phyloP scores from a whole-genome alignment of 192 early-diverging fungal species.

The Lunasporangiospora selenospora region DNA sequence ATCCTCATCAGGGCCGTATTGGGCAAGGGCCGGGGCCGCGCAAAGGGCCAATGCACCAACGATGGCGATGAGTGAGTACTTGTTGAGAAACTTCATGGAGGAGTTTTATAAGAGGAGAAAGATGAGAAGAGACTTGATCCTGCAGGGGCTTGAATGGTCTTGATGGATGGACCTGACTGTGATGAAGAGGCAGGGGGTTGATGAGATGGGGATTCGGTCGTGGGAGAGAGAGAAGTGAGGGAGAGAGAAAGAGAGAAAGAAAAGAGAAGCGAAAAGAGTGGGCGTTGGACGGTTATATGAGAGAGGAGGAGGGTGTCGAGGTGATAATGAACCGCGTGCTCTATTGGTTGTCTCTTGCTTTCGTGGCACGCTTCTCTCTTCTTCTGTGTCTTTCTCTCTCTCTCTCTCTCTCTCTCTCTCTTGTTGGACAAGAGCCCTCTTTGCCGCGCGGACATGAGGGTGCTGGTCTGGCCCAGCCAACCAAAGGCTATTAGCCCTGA shows the following conservation, averaged over 20 bases:
- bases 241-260: not conserved
- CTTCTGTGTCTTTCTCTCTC: too few relatives aligned
- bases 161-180: slow-evolving; percentile 4
- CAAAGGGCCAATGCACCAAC: slow-evolving; percentile 28
- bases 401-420: too few relatives aligned
- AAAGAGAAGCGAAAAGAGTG: not conserved
- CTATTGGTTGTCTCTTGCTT: not conserved
- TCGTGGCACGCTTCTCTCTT: not conserved
- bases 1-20: slow-evolving; percentile 31
- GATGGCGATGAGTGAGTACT: slow-evolving; percentile 27
- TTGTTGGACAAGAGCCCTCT: too few relatives aligned
- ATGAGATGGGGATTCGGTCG: not conserved
- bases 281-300: too few relatives aligned
- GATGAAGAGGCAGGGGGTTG: not conserved
- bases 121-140: not conserved
- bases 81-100: slow-evolving; percentile 40
- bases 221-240: not conserved
- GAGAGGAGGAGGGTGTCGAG: too few relatives aligned
- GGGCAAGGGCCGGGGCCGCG: slow-evolving; percentile 18
- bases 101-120: not conserved
- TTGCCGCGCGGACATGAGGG: too few relatives aligned
- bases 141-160: too few relatives aligned
- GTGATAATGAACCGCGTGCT: too few relatives aligned
- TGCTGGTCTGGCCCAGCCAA: not conserved
- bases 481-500: too few relatives aligned